A percentile compares a stretch with the other conserved stretches of the same genome.
Conservation (phyloP, 2,329 filamentous ascomycete genomes). For the Colletotrichum lini region DNA sequence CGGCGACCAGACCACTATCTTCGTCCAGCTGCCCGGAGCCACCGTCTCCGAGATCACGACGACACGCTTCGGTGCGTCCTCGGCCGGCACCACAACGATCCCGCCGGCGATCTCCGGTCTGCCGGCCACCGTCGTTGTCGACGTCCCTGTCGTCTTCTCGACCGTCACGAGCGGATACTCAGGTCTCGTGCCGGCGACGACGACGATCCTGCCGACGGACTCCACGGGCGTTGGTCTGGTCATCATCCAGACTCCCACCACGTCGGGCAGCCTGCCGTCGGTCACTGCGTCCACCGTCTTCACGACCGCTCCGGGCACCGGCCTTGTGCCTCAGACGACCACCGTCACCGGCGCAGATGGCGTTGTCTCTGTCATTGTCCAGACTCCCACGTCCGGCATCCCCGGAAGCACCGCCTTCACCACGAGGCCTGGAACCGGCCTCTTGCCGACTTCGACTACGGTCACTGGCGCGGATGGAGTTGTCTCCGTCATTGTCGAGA, state of each 20-base stretch:
- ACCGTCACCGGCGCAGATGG: slow-evolving; percentile 19
- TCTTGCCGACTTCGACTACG: neutral
- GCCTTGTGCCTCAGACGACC: neutral
- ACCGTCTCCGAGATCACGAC: slow-evolving; percentile 3
- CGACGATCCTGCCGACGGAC: slow-evolving; percentile 17
- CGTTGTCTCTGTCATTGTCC: slow-evolving; percentile 18
- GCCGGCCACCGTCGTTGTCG: slow-evolving; percentile 29
- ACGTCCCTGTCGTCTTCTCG: slow-evolving; percentile 16
- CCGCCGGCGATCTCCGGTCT: slow-evolving; percentile 4
- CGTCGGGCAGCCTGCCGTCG: neutral
- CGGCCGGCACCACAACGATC: slow-evolving; percentile 26
- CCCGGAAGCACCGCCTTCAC: slow-evolving; percentile 2
- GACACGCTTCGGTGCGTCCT: slow-evolving; percentile 30
- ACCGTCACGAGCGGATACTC: slow-evolving; percentile 31
- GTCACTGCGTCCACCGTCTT: slow-evolving; percentile 2
- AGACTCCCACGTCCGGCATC: neutral
- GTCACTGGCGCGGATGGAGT: slow-evolving; percentile 13
- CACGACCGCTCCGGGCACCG: slow-evolving; percentile 13
- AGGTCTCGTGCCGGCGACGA: slow-evolving; percentile 26
- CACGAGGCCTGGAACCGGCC: slow-evolving; percentile 2
- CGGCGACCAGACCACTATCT: slow-evolving; percentile 23
- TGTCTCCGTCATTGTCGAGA: slow-evolving; percentile 10
- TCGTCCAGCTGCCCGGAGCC: slow-evolving; percentile 27
- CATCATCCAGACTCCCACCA: slow-evolving; percentile 22
- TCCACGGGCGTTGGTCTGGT: slow-evolving; percentile 21